These are phyloP conservation scores for Wickerhamiella galacta DNA, from an alignment of 805 yeast species.

Conservation along the genomic window DNA sequence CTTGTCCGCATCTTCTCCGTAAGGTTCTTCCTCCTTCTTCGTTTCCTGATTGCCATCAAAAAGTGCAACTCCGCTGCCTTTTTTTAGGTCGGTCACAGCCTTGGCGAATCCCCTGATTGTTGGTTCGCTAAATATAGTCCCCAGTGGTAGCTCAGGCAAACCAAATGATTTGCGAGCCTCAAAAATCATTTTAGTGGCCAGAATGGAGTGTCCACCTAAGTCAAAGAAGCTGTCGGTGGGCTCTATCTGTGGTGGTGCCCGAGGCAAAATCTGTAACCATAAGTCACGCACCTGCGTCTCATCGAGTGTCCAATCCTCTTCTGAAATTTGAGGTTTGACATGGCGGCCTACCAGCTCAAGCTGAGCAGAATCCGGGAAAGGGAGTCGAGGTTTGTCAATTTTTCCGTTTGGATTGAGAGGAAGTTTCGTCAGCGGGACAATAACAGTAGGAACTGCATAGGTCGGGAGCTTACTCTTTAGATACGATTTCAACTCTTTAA, in stretches of 20 bases:
- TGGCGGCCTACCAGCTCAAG: conserved; percentile 55
- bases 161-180: conserved; percentile 63
- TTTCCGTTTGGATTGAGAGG: conserved; percentile 98
- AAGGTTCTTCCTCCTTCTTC: conserved; percentile 26
- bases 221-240: conserved; percentile 87
- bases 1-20: conserved; percentile 58
- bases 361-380: conserved; percentile 85
- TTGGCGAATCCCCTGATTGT: conserved; percentile 64
- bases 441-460: conserved; percentile 83
- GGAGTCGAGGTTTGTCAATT: conserved; percentile 91
- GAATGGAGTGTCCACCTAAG: conserved; percentile 92
- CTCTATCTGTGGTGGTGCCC: conserved; percentile 58
- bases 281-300: conserved; percentile 60
- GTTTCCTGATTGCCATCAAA: conserved; percentile 29
- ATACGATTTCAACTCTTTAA: conserved; percentile 65
- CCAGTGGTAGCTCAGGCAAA: conserved; percentile 66
- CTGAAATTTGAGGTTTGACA: conserved; percentile 20
- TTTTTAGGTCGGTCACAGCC: conserved; percentile 44
- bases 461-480: conserved; percentile 79
- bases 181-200: conserved; percentile 94
- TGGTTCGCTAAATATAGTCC: conserved; percentile 78
- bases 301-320: conserved; percentile 37
- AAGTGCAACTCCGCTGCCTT: conserved; percentile 22
- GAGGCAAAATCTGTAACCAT: conserved; percentile 78
- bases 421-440: conserved; percentile 70